These are phyloP conservation scores for Leptosphaerulina australis DNA, from an alignment of 2,329 filamentous ascomycete genomes.

Conservation along the genomic window DNA sequence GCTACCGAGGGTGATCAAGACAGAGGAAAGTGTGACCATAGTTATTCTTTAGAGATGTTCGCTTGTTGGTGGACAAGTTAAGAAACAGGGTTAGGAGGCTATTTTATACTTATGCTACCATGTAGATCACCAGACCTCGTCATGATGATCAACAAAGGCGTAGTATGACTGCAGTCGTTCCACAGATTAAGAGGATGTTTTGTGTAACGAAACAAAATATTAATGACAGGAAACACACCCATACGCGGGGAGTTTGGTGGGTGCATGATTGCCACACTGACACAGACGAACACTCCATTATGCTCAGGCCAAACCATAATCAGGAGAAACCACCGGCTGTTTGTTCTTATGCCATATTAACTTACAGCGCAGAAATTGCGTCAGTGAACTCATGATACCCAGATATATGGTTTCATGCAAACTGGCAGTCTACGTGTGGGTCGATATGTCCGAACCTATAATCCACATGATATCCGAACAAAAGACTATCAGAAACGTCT, in stretches of 20 bases:
- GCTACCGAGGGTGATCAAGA: slow-evolving; percentile 36
- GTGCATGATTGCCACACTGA: background rate
- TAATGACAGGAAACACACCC: background rate
- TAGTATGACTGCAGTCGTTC: background rate
- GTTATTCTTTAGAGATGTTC: slow-evolving; percentile 17
- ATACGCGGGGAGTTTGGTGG: background rate
- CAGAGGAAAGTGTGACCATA: slow-evolving; percentile 42
- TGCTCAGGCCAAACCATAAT: background rate
- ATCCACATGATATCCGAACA: background rate
- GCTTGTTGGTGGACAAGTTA: slow-evolving; percentile 12
- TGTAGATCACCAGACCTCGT: background rate
- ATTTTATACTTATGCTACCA: background rate
- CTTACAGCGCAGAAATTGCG: background rate
- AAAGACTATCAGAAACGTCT: background rate
- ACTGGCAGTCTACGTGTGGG: background rate
- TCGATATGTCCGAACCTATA: background rate
- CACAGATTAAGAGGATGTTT: background rate
- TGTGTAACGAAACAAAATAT: background rate
- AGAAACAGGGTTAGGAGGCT: background rate
- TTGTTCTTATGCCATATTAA: background rate
- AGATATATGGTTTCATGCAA: background rate
- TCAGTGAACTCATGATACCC: background rate
- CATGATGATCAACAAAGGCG: background rate
- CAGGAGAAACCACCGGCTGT: background rate
- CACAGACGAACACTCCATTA: background rate